Evolutionary conservation across 1,139 yeast genomes (phyloP).

Genomic region (Diutina neorugosa): DNA sequence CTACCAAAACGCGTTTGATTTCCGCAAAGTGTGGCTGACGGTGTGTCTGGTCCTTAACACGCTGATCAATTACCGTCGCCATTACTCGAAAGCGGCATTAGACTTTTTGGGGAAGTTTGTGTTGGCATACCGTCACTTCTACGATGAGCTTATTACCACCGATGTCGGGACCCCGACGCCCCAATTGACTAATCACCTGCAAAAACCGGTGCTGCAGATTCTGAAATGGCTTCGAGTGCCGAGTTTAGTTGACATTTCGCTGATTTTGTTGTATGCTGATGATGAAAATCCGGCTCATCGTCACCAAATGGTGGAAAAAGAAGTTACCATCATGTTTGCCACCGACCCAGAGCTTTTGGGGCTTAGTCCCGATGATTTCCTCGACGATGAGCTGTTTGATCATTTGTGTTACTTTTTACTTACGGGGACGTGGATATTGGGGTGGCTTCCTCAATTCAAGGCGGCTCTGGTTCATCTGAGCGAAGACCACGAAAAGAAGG

Average conservation of each 20-base stretch:
- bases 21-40: conserved; percentile 38
- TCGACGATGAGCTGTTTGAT: conserved; percentile 34
- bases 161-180: conserved; percentile 7
- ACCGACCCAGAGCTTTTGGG: conserved; percentile 12
- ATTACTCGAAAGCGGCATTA: conserved; percentile 36
- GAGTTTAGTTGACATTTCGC: conserved; percentile 22
- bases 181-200: conserved; percentile 9
- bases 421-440: conserved; percentile 35
- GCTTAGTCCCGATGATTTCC: conserved; percentile 28
- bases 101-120: conserved; percentile 21
- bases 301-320: conserved; percentile 16
- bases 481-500: not conserved
- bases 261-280: conserved; percentile 13
- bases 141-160: conserved; percentile 15
- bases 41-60: conserved; percentile 50
- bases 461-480: not conserved
- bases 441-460: conserved; percentile 42
- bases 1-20: conserved; percentile 42
- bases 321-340: conserved; percentile 23
- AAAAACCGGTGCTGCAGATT: conserved; percentile 20
- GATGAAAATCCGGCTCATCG: conserved; percentile 8
- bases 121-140: conserved; percentile 18
- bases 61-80: conserved; percentile 41
- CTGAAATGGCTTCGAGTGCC: conserved; percentile 33
- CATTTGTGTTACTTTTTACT: conserved; percentile 36